These are phyloP conservation scores for Bothriochloa decipiens DNA, from an alignment of 176 grass and related monocot genomes.

Conservation along the genomic window DNA sequence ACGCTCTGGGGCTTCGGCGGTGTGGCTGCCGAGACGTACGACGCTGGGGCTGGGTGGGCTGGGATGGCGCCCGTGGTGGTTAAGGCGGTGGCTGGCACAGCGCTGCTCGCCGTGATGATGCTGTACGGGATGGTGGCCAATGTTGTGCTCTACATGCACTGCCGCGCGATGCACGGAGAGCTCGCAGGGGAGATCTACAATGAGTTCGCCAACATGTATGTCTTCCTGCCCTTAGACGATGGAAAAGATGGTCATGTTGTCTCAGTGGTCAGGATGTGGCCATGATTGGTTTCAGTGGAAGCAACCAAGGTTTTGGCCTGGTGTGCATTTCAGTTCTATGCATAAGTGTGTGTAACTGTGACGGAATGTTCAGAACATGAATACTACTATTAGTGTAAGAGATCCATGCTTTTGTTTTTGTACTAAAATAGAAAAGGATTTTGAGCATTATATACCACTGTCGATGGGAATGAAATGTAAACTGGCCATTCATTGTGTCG, in stretches of 20 bases:
- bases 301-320: not conserved
- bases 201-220: conserved; percentile 52
- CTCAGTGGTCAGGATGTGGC: conserved; percentile 26
- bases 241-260: conserved; percentile 41
- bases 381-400: not conserved
- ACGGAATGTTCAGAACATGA: not conserved
- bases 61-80: conserved; percentile 36
- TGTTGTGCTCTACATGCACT: conserved; percentile 50
- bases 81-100: conserved; percentile 36
- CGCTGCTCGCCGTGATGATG: conserved; percentile 26
- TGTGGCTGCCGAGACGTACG: not conserved
- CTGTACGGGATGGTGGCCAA: conserved; percentile 49
- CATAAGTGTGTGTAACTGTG: not conserved
- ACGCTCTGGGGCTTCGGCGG: conserved; percentile 47
- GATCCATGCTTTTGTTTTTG: not conserved
- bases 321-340: conserved; percentile 6
- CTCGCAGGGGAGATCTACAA: conserved; percentile 53
- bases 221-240: conserved; percentile 42
- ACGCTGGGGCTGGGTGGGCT: conserved; percentile 9
- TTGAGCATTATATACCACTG: not conserved
- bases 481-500: not conserved
- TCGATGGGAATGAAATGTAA: not conserved
- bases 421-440: not conserved
- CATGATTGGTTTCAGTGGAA: conserved; percentile 4
- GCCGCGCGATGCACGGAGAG: conserved; percentile 43